Conservation (phyloP, 129 eudicot species). For the Rutidosis leptorrhynchoides region DNA sequence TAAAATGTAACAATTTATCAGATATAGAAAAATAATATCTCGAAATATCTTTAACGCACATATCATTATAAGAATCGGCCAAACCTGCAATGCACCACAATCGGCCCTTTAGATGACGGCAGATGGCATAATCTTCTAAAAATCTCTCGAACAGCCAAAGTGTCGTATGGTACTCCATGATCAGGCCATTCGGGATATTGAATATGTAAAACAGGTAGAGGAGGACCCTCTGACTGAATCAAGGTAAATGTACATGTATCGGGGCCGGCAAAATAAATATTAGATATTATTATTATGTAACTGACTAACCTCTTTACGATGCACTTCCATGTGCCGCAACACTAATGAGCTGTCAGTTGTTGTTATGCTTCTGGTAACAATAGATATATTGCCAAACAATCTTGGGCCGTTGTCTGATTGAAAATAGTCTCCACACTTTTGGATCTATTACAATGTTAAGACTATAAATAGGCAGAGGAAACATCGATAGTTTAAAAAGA, state of each 20-base stretch:
- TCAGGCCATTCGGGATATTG: constrained; percentile 99
- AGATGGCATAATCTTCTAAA: constrained; percentile 53
- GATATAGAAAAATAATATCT: constrained; percentile 1
- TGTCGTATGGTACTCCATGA: constrained; percentile 84
- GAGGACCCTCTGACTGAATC: constrained; percentile 72
- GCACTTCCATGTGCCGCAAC: constrained; percentile 71
- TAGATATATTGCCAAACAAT: constrained; percentile 72
- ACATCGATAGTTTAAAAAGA: not conserved
- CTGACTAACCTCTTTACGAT: constrained; percentile 67
- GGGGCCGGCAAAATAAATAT: not conserved
- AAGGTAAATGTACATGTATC: not conserved
- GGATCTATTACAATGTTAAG: constrained; percentile 37
- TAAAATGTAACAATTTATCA: constrained; percentile 20
- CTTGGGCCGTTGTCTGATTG: constrained; percentile 92
- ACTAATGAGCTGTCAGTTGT: constrained; percentile 65
- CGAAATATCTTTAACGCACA: constrained; percentile 16
- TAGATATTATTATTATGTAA: not conserved
- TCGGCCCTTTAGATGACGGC: constrained; percentile 75
- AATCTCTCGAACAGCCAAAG: constrained; percentile 84
- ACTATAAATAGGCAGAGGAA: not conserved
- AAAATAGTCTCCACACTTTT: constrained; percentile 94
- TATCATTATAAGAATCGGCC: constrained; percentile 1
- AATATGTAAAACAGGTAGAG: constrained; percentile 72
- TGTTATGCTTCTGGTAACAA: constrained; percentile 49
- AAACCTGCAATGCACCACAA: constrained; percentile 98